Base-by-base conservation (phyloP, 768 basidiomycete genomes). In the Tylopilus rubrobrunneus region DNA sequence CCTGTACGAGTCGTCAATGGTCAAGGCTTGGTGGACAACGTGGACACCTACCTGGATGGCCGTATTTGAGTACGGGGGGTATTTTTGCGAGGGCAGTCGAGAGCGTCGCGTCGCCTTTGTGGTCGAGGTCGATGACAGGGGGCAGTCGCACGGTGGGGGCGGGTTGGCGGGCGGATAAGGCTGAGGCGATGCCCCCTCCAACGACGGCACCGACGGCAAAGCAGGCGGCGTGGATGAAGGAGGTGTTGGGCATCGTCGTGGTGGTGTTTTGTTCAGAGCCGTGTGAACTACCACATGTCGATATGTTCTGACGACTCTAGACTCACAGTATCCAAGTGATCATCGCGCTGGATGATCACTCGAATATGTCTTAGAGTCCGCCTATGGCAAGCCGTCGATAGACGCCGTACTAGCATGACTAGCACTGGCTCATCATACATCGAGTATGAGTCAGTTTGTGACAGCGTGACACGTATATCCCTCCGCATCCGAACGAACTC, bases 161-260 rank as follows among this genome's bases (percentile, higher is more conserved):
- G 51, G 60, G 49, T 12, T 60, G 57, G 58, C 68, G 74, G 47
- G 70, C 73, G 25, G 76, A 67, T 10, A 85, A 64, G 17, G 67
- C 78, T 4, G 79, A 76, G 29, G 81, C 83, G 48, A 87, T 78
- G 9, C 89, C 86, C 17, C 91, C 90, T 37, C 93, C 93, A 25
- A 94, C 73, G 23, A 86, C 67, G 2, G 90, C 87, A 25, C 93
- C 93, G 41, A 88, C 84, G 50, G 92, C 85, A 67, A 96, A 95
- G 46, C 87, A 78, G 23, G 84, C 86, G 23, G 80, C 84, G 57
- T 83, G 86, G 3, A 87, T 59, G 50, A 85, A 58, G 45, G 74
- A 71, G 31, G 79, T 51, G 56, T 66, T 72, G n/a, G 79, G 67
- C 80, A 81, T 52, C 39, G 39, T 10, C 15, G 36, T 15, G 36